Evolutionary conservation across 225 moss, liverwort and hornwort genomes (phyloP).

Genomic region (Thuidium tamariscinum): DNA sequence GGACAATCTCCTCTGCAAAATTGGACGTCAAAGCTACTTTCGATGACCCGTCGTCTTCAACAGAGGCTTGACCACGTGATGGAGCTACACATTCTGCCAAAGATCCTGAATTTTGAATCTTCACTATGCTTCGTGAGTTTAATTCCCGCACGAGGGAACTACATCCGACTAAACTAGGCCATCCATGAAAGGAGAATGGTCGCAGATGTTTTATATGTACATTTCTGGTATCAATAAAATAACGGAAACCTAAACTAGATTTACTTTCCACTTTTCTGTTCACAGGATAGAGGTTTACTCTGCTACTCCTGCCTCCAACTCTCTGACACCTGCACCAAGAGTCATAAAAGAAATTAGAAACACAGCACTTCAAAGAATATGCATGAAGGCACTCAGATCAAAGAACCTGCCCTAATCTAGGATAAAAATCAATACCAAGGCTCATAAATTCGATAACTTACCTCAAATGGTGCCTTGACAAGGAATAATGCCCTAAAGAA

Average conservation of each 20-base stretch:
- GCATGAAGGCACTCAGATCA: background rate
- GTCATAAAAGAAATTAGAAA: background rate
- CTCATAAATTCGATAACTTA: background rate
- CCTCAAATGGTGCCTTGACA: conserved; percentile 15
- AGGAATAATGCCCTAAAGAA: background rate
- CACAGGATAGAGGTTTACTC: background rate
- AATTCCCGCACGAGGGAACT: conserved; percentile 5
- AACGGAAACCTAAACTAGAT: background rate
- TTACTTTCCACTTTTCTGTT: background rate
- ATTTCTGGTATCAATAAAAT: conserved; percentile 5
- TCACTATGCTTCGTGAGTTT: conserved; percentile 14
- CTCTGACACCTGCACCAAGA: conserved; percentile 15
- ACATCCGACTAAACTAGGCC: conserved; percentile 17
- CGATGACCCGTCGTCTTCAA: conserved; percentile 3
- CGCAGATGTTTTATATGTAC: conserved; percentile 23
- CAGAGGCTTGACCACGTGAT: conserved; percentile 10
- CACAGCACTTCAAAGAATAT: background rate
- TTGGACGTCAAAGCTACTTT: background rate
- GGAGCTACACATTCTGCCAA: conserved; percentile 7
- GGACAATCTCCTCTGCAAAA: conserved; percentile 9
- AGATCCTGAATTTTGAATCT: conserved; percentile 8
- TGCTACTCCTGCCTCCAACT: conserved; percentile 18
- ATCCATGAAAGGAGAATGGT: conserved; percentile 25
- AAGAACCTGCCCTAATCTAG: background rate
- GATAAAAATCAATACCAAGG: background rate